Evolutionary conservation across 2,329 filamentous ascomycete species (phyloP).

Genomic region (Diplocarpon rosae): DNA sequence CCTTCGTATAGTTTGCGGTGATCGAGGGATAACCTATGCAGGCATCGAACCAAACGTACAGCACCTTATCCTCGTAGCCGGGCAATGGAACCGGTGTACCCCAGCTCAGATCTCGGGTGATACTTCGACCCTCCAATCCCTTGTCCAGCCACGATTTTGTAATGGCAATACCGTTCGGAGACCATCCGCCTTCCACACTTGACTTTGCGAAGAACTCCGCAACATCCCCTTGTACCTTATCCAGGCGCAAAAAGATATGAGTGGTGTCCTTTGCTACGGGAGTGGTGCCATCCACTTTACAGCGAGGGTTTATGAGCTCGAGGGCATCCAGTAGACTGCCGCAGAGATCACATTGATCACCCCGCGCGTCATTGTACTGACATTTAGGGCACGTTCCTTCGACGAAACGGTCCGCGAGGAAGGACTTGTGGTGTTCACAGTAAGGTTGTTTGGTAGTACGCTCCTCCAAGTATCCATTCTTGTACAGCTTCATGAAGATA

Average conservation of each 20-base stretch:
- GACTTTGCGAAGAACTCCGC: constrained; percentile 67
- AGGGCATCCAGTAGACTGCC: constrained; percentile 48
- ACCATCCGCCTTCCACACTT: constrained; percentile 66
- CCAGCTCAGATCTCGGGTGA: constrained; percentile 90
- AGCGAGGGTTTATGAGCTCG: constrained; percentile 70
- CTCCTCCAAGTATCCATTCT: constrained; percentile 83
- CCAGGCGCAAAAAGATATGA: constrained; percentile 80
- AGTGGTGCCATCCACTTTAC: constrained; percentile 79
- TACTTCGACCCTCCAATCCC: constrained; percentile 76
- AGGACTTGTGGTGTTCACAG: constrained; percentile 66
- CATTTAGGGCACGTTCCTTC: constrained; percentile 72
- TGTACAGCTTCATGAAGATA: constrained; percentile 77
- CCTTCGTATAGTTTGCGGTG: constrained; percentile 75
- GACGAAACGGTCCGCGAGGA: constrained; percentile 78
- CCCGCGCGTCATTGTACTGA: constrained; percentile 57
- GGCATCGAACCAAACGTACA: constrained; percentile 82
- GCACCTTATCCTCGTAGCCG: constrained; percentile 63
- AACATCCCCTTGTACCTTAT: constrained; percentile 69
- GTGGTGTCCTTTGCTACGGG: constrained; percentile 75
- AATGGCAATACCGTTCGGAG: constrained; percentile 62
- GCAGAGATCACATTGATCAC: constrained; percentile 67
- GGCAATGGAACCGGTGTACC: constrained; percentile 46
- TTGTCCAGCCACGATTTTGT: constrained; percentile 74
- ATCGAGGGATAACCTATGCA: constrained; percentile 95
- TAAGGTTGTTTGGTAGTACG: constrained; percentile 81